Percentiles rank a stretch among this genome's conserved stretches.
Evolutionary conservation across 768 basidiomycete genomes (phyloP).

Genomic region (Porphyrellus cyaneotinctus): DNA sequence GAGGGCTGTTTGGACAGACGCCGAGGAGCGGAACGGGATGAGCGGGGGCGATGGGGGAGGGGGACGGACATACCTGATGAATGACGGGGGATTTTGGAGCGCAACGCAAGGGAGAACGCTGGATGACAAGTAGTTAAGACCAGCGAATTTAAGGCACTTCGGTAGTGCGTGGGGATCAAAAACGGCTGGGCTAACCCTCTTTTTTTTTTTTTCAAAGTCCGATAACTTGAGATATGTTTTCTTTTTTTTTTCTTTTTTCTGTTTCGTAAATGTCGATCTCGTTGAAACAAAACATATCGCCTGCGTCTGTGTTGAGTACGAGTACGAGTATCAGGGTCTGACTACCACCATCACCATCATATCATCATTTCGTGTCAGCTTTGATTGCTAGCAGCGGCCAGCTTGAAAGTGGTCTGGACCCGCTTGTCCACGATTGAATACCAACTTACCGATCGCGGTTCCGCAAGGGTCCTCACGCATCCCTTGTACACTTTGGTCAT

Average conservation of each 20-base stretch:
- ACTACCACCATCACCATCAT: too few species aligned
- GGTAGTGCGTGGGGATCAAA: slow-evolving; percentile 39
- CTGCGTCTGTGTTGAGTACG: too few species aligned
- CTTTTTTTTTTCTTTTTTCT: slow-evolving; percentile 9
- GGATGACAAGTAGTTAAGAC: slow-evolving; percentile 28
- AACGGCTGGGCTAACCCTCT: slow-evolving; percentile 32
- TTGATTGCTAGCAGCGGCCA: too few species aligned
- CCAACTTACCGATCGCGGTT: slow-evolving; percentile 8
- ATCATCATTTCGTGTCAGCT: too few species aligned
- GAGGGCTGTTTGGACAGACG: slow-evolving; percentile 34
- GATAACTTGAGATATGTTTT: slow-evolving; percentile 14
- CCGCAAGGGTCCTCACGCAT: slow-evolving; percentile 17
- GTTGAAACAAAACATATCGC: neutral
- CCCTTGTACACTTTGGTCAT: slow-evolving; percentile 25
- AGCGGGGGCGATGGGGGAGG: slow-evolving; percentile 13
- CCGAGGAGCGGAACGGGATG: slow-evolving; percentile 17
- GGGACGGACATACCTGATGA: slow-evolving; percentile 43
- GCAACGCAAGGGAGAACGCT: slow-evolving; percentile 31
- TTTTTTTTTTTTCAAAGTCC: slow-evolving; percentile 38
- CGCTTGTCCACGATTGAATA: too few species aligned
- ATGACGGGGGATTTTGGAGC: slow-evolving; percentile 30
- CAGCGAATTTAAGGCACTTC: slow-evolving; percentile 41
- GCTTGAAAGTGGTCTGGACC: too few species aligned
- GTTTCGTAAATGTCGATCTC: slow-evolving; percentile 27
- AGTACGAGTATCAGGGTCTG: too few species aligned